Base-by-base conservation (phyloP, 768 basidiomycete species). In the Phlebiopsis gigantea region DNA sequence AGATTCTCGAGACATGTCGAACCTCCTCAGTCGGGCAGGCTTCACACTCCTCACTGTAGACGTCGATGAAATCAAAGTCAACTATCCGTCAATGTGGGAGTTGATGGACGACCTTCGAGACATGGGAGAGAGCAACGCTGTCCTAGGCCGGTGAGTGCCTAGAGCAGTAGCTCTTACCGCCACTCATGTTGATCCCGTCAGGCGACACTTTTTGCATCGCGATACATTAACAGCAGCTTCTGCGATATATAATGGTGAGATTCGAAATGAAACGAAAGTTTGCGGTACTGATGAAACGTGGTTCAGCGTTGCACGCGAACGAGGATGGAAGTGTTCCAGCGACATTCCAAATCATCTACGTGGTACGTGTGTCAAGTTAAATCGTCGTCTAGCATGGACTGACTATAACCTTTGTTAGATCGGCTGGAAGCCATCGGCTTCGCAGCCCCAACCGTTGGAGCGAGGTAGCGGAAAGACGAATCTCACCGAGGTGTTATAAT, bases 91-190 rank as follows among this genome's bases (percentile, higher is more conserved):
- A 45, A 95, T 98, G 80, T 98, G 90, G 87, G 96, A 98, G 66
- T 80, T 99, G 14, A 77, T 98, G 70, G 84, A 93, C 55, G 97
- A 99, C 70, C 72, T 99, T n/a, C 79, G 82, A 51, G 85, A 92
- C 67, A 99, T 99, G 97, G 97, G 97, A 19, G 97, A 99, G 68
- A 84, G 82, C 48, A 98, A 97, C 67, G 93, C 94, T 10, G 81
- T 98, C 44, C 73, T 95, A 29, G 92, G 90, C 64, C 77, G 93
- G 87, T 91, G 59, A 45, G 77, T 65, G 41, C 46, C 34, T 9
- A 45, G 12, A 19, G 3, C 24, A 19, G 10, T 19, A 12, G 44
- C 46, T 5, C 15, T 10, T 5, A 10, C 19, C 24, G 28, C 19
- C 19, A 5, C 22, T 34, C 46, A 26, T 48, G 51, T n/a, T 39